phyloP scores from a whole-genome alignment of 805 yeast genomes.

The Torulaspora delbrueckii region DNA sequence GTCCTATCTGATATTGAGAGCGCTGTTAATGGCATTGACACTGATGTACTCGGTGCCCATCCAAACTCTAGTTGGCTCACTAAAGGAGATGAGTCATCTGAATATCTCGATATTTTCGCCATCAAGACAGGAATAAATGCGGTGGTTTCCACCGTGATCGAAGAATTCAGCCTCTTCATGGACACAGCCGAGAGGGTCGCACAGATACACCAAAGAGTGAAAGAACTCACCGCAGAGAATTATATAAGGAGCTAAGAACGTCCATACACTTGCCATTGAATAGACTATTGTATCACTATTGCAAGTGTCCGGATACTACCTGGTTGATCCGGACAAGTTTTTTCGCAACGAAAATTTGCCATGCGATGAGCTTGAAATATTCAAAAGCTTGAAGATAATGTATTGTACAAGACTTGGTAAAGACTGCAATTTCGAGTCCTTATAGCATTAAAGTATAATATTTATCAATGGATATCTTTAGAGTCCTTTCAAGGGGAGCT shows the following conservation, averaged over 20 bases:
- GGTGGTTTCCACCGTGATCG: constrained; percentile 57
- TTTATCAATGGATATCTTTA: constrained; percentile 76
- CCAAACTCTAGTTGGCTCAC: constrained; percentile 7
- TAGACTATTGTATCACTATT: background rate
- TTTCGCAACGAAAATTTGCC: constrained; percentile 1
- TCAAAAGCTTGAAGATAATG: background rate
- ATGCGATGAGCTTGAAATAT: constrained; percentile 4
- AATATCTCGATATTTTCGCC: constrained; percentile 20
- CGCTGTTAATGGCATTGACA: constrained; percentile 57
- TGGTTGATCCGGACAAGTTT: background rate
- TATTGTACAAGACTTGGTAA: background rate
- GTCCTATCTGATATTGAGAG: constrained; percentile 51
- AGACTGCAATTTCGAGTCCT: background rate
- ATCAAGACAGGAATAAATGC: constrained; percentile 40
- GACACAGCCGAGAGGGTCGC: constrained; percentile 72
- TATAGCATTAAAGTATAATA: background rate
- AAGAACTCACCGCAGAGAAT: constrained; percentile 20
- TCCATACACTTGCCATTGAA: background rate
- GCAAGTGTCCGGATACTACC: background rate
- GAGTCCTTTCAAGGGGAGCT: constrained; percentile 83
- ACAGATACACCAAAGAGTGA: constrained; percentile 56
- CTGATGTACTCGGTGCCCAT: constrained; percentile 36
- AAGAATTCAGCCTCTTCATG: constrained; percentile 66
- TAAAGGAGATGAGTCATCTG: constrained; percentile 11
- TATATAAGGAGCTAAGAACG: background rate